Percentiles rank a stretch among this genome's conserved stretches.
phyloP scores from a whole-genome alignment of 208 protist species.

The Endotrypanum monterogeii region DNA sequence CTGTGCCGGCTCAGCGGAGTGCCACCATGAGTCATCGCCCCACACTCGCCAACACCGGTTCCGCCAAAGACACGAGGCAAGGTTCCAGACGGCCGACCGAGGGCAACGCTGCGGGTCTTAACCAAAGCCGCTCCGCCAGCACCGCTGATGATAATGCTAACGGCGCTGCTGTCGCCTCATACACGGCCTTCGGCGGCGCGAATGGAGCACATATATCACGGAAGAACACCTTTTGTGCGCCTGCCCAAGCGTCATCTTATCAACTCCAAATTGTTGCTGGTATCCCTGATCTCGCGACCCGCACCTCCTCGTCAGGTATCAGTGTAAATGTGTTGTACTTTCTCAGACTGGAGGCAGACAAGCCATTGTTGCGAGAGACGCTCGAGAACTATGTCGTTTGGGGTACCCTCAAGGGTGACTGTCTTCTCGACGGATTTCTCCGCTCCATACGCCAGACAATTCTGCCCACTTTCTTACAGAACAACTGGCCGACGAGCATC shows the following conservation, averaged over 20 bases:
- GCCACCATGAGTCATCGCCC: neutral
- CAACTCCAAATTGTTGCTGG: constrained; percentile 42
- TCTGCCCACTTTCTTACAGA: constrained; percentile 84
- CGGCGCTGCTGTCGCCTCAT: neutral
- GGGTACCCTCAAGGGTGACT: constrained; percentile 60
- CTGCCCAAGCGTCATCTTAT: neutral
- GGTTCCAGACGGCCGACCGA: constrained; percentile 9
- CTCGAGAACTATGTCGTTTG: constrained; percentile 86
- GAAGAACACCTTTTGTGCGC: neutral
- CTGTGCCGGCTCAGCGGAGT: neutral
- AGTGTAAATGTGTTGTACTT: constrained; percentile 75
- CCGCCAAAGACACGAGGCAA: neutral
- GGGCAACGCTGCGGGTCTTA: constrained; percentile 13
- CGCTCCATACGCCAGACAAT: constrained; percentile 81
- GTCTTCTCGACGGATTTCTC: constrained; percentile 89
- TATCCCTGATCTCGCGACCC: constrained; percentile 34
- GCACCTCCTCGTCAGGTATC: constrained; percentile 38
- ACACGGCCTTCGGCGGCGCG: neutral
- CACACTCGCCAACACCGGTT: constrained; percentile 1
- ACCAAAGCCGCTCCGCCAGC: constrained; percentile 24
- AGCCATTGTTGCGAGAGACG: constrained; percentile 85
- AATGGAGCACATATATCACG: neutral
- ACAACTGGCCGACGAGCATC: constrained; percentile 95
- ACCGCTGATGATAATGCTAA: constrained; percentile 20
- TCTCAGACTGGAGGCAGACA: constrained; percentile 74